Base-by-base conservation (phyloP, 371 early-diverging fungal species). In the Parasitella parasitica region DNA sequence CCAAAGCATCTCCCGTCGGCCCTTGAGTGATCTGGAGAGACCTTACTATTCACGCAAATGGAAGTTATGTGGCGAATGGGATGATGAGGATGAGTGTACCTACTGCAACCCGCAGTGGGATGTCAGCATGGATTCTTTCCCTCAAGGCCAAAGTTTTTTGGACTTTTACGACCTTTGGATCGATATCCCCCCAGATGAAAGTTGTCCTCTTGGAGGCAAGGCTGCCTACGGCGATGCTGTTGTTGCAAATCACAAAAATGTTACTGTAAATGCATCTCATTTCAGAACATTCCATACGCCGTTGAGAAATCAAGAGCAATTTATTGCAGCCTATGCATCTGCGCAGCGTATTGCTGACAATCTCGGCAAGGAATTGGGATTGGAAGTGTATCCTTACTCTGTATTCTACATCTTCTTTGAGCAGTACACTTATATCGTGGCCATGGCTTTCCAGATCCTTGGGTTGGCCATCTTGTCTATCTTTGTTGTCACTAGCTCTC, bases 401-500 rank as follows among this genome's bases (percentile, higher is more conserved):
- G 76, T 90, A 7, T 90, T 89, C 62, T 90, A 90, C 64, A 79
- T 91, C 48, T 91, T 90, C 66, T 91, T 91, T 67, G 91, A 88
- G 65, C 91, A 91, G 72, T 91, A 91, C 50, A 74, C 78, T 7
- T 79, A 82, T 34, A 86, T 91, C 37, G 77, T 81, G 6, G 59
- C 71, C 15, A 72, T 89, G 80, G 81, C 90, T 2, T 60, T 78
- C 39, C 69, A 84, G 15, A 73, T 90, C 13, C 66, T 89, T 24
- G 63, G 75, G 0, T 58, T 84, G 16, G 89, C 88, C 3, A 75
- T 87, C 49, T 2, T 86, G 20, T 64, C 88, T 4, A 88, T 91
- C 48, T 85, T 85, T 58, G 18, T 86, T 37, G 83, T 89, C 15
- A 86, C 87, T 0, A 73, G 82, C 7, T 66, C 80, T 4, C 53